Percentiles rank a stretch among this genome's conserved stretches.
Evolutionary conservation across 2,329 filamentous ascomycete species (phyloP).

Genomic region (Fusarium sp.): DNA sequence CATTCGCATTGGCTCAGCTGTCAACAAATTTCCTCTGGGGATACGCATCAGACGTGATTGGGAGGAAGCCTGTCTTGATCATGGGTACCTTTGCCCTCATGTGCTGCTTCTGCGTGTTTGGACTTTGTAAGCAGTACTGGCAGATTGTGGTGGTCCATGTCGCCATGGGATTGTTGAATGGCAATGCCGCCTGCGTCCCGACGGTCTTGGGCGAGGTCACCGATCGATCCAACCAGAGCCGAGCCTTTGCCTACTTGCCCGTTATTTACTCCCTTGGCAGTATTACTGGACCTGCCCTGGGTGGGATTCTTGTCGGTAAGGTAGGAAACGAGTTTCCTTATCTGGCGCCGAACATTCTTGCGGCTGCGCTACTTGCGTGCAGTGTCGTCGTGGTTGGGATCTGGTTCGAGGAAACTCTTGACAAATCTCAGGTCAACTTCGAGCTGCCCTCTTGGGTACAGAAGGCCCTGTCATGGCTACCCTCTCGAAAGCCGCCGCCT

Average conservation of each 20-base stretch:
- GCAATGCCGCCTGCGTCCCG: constrained; percentile 92
- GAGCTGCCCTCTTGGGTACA: constrained; percentile 49
- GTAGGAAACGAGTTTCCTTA: constrained; percentile 75
- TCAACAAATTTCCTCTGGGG: constrained; percentile 78
- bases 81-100: constrained; percentile 84
- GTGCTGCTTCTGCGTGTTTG: constrained; percentile 83
- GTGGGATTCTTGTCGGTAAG: constrained; percentile 78
- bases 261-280: constrained; percentile 95
- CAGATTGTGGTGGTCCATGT: constrained; percentile 87
- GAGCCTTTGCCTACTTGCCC: constrained; percentile 91
- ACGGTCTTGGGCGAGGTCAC: constrained; percentile 96
- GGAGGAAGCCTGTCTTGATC: constrained; percentile 77
- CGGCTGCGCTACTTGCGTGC: constrained; percentile 72
- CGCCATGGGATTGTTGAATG: constrained; percentile 91
- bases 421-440: constrained; percentile 44
- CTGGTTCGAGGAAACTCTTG: constrained; percentile 82
- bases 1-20: constrained; percentile 92
- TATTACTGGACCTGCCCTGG: constrained; percentile 91
- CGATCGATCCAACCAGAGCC: constrained; percentile 91
- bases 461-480: constrained; percentile 44
- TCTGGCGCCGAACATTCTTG: constrained; percentile 81
- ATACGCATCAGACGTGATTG: constrained; percentile 68
- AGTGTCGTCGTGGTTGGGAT: constrained; percentile 78
- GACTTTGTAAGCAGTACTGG: constrained; percentile 81
- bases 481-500: constrained; percentile 25